Conservation (phyloP, 768 basidiomycete species). For the Strobilomyces echinocephalus region DNA sequence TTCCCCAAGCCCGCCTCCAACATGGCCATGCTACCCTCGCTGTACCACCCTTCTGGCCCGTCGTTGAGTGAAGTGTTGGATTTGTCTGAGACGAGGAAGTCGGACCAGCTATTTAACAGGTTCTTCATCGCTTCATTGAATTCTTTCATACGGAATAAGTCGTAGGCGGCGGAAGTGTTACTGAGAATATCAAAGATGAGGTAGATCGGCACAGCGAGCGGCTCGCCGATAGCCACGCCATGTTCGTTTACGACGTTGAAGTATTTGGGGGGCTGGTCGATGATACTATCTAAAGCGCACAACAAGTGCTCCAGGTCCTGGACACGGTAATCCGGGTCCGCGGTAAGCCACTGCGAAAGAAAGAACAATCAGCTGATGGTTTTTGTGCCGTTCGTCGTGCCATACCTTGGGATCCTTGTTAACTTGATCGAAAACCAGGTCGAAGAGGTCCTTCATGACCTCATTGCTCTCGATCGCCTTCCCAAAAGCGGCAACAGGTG, state of each 20-base stretch:
- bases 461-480: not conserved
- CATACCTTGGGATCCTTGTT: not conserved
- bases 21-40: not conserved
- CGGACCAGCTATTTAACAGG: not conserved
- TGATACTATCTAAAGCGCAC: not conserved
- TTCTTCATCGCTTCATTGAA: not conserved
- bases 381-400: not conserved
- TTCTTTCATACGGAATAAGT: not conserved
- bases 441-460: not conserved
- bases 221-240: not conserved
- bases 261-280: not conserved
- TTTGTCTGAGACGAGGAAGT: not conserved
- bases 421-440: not conserved
- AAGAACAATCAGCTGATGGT: not conserved
- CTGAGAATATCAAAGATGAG: not conserved
- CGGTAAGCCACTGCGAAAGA: not conserved
- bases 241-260: not conserved
- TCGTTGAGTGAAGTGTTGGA: not conserved
- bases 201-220: not conserved
- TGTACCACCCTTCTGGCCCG: not conserved
- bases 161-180: not conserved
- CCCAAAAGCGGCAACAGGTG: not conserved
- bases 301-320: not conserved
- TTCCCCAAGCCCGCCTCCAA: not conserved
- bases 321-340: not conserved